Base-by-base conservation (phyloP, 2,329 filamentous ascomycete species). In the Xylariaceae sp. region DNA sequence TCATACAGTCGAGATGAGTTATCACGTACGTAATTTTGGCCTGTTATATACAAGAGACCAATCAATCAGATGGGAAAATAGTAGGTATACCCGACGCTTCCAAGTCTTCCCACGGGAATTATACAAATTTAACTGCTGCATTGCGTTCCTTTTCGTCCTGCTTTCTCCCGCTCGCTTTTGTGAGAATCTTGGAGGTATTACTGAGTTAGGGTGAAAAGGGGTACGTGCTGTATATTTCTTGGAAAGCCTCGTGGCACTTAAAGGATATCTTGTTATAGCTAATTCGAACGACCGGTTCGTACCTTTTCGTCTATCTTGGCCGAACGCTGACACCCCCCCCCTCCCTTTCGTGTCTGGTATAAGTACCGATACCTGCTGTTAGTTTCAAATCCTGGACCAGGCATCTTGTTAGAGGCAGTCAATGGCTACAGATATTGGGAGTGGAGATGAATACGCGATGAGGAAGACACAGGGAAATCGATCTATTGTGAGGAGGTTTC, bases 211-310 rank as follows among this genome's bases (percentile, higher is more conserved):
- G 16, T 1, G 20, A 14, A 9, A 14, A 23, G 4, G 40, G 20
- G 7, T 9, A 64, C 75, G 18, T 57, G 80, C 79, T 70, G 65
- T 83, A 83, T 7, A 82, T 79, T 1, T 70, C 62, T 52, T 74
- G 74, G 56, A 78, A 81, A 0, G 77, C 81, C 46, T 81, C 78
- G 20, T 66, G 72, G 2, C 75, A 79, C 54, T 78, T 70, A 23
- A 83, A 78, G 77, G 81, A 83, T 5, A 84, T 73, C 62, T 84
- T 81, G 32, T 81, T 75, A 0, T 82, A 81, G 0, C 79, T 79
- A 7, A 84, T 75, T 0, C 82, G 74, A n/a, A 85, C 82, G 2
- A 75, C 70, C 0, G 78, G 74, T 0, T 82, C 82, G 56, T 83
- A 83, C 10, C 55, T 66, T 0, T 62, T 56, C 83, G 81, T n/a